Conservation (phyloP, 1,284 basidiomycete species). For the Marasmius sp. region DNA sequence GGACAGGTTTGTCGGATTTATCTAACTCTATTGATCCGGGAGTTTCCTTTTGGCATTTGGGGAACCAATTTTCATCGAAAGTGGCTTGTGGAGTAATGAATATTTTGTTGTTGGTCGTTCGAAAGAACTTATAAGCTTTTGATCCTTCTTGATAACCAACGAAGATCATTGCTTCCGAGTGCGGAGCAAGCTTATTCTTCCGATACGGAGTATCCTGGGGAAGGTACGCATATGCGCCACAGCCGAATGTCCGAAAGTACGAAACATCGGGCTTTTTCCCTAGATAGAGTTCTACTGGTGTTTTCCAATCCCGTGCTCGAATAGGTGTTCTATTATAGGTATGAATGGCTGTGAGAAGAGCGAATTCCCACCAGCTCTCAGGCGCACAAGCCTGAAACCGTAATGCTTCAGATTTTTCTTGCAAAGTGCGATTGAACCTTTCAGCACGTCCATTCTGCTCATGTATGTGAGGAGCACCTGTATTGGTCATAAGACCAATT, state of each 20-base stretch:
- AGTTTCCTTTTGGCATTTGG: no score
- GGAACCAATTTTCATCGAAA: no score
- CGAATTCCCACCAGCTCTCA: constrained; percentile 25
- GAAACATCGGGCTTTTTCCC: not conserved
- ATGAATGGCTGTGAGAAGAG: constrained; percentile 19
- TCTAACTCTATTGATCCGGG: no score
- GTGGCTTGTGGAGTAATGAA: no score
- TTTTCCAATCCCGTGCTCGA: not conserved
- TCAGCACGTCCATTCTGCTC: constrained; percentile 15
- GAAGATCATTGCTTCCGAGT: not conserved
- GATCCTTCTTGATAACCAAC: not conserved
- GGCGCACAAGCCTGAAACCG: constrained; percentile 20
- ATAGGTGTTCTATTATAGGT: constrained; percentile 24
- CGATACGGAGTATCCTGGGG: not conserved
- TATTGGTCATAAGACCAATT: constrained; percentile 6
- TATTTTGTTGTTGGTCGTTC: no score
- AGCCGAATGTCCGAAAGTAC: not conserved
- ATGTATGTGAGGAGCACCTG: constrained; percentile 3
- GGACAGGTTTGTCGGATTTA: no score
- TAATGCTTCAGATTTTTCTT: constrained; percentile 21
- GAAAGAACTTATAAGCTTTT: no score
- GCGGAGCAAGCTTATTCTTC: not conserved
- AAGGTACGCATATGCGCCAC: not conserved
- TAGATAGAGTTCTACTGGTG: not conserved
- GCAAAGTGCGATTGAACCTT: constrained; percentile 4